A percentile compares a stretch with the other conserved stretches of the same genome.
These are phyloP conservation scores for Trapa bicornis DNA, from an alignment of 345 rosid species.

Conservation along the genomic window DNA sequence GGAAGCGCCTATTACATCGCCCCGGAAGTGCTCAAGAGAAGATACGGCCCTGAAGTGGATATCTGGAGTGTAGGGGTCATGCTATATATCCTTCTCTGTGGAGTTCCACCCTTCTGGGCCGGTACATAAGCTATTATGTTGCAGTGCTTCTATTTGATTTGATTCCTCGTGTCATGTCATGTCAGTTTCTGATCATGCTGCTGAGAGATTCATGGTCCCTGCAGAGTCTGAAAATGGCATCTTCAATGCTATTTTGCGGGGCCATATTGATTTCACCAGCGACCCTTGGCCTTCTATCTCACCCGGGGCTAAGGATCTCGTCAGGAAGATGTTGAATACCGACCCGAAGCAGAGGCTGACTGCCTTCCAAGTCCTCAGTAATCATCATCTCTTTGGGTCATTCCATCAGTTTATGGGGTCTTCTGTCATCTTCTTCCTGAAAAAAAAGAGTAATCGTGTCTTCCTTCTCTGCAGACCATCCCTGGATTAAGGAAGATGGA, in stretches of 20 bases:
- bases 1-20: slow-evolving; percentile 97
- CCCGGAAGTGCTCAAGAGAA: slow-evolving; percentile 83
- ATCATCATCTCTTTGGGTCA: not conserved
- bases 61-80: slow-evolving; percentile 95
- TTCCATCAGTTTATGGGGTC: not conserved
- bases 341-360: slow-evolving; percentile 87
- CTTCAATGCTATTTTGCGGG: slow-evolving; percentile 77
- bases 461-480: slow-evolving; percentile 28
- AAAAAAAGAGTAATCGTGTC: not conserved
- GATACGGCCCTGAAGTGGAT: slow-evolving; percentile 86
- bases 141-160: not conserved
- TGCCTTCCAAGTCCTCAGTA: slow-evolving; percentile 82
- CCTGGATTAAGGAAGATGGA: slow-evolving; percentile 67
- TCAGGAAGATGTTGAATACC: slow-evolving; percentile 73
- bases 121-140: slow-evolving; percentile 21
- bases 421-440: not conserved
- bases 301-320: slow-evolving; percentile 77
- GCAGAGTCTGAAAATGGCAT: slow-evolving; percentile 86
- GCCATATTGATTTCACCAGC: slow-evolving; percentile 64
- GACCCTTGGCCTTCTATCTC: slow-evolving; percentile 97
- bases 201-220: not conserved
- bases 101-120: slow-evolving; percentile 98
- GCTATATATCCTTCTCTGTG: slow-evolving; percentile 77
- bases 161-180: not conserved
- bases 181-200: not conserved